Conservation (phyloP, 441 rosid genomes). For the Pelargonium australe region DNA sequence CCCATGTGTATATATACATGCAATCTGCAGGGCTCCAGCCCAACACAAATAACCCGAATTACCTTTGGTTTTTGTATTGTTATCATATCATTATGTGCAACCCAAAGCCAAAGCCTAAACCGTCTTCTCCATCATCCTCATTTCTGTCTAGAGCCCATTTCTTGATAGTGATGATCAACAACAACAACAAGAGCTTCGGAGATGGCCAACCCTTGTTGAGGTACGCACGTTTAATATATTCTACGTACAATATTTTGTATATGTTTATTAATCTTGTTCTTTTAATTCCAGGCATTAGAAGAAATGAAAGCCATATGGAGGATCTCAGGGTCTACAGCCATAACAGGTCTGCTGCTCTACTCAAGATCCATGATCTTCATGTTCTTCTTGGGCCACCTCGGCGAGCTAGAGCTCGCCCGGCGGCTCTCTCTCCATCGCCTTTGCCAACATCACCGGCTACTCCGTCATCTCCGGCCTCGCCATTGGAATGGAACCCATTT, state of each 20-base stretch:
- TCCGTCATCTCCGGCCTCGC: conserved; percentile 92
- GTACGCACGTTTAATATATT: too few species aligned
- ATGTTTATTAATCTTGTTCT: neutral
- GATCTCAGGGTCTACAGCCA: conserved; percentile 82
- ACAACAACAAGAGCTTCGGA: conserved; percentile 33
- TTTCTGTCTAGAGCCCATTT: conserved; percentile 24
- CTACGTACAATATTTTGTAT: too few species aligned
- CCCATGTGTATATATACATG: too few species aligned
- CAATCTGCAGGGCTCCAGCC: too few species aligned
- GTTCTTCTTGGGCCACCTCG: conserved; percentile 91
- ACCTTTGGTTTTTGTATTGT: too few species aligned
- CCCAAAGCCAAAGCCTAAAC: conserved; percentile 35
- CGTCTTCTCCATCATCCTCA: conserved; percentile 39
- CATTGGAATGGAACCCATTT: conserved; percentile 99
- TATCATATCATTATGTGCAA: conserved; percentile 47
- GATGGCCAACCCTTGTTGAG: conserved; percentile 84
- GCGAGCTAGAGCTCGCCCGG: conserved; percentile 93
- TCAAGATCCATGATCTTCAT: conserved; percentile 92
- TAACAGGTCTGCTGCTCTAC: conserved; percentile 75
- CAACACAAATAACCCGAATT: too few species aligned
- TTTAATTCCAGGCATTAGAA: conserved; percentile 44
- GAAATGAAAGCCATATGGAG: conserved; percentile 81
- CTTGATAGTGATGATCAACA: conserved; percentile 27
- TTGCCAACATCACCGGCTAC: conserved; percentile 97
- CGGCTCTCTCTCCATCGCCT: conserved; percentile 86